Evolutionary conservation across 768 basidiomycete species (phyloP), one percentile per base, ranked within the genome.

Genomic region (Leccinum sublutescens): DNA sequence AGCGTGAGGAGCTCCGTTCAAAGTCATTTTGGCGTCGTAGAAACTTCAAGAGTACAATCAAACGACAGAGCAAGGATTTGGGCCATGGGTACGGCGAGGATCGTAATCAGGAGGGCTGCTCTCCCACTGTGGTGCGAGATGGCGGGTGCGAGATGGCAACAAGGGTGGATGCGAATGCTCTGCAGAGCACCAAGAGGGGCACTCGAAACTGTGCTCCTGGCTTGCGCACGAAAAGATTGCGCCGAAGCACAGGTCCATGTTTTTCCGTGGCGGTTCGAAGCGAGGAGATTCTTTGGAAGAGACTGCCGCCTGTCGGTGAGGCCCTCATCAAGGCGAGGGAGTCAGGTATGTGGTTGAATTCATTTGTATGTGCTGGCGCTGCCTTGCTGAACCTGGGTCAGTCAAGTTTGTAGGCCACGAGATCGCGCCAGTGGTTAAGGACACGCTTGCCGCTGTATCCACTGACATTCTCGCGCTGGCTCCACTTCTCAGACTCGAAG

Each of bases 401-500:
- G 69, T 71, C 53, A 71, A 66, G 25, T 74, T 71, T n/a, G 56
- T 77, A 4, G 63, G 77, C 2, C 72, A 73, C n/a, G 66, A 71
- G 11, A 63, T 75, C 8, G 69, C 67, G 0, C 69, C 77, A 3
- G 59, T 79, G 21, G 60, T 75, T 4, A 71, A 75, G 54, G 79
- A 80, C 36, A 68, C 69, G 0, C 69, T 82, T 19, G 59, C 75
- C 14, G 59, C 75, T 12, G 48, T 73, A 17, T 75, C 76, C 10
- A 62, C 73, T 12, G 73, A 78, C 19, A 45, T 77, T 21, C 61
- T 83, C 50, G 67, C 76, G n/a, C 76, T 83, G 29, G 80, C 76
- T 0, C 88, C 88, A 10, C 66, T 89, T 14, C 78, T 81, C 0
- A 86, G 85, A 0, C 74, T 90, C 7, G 73, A 75, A 4, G 73